Evolutionary conservation across 495 filamentous ascomycete species (phyloP).

Genomic region (Xylaria intraflava): DNA sequence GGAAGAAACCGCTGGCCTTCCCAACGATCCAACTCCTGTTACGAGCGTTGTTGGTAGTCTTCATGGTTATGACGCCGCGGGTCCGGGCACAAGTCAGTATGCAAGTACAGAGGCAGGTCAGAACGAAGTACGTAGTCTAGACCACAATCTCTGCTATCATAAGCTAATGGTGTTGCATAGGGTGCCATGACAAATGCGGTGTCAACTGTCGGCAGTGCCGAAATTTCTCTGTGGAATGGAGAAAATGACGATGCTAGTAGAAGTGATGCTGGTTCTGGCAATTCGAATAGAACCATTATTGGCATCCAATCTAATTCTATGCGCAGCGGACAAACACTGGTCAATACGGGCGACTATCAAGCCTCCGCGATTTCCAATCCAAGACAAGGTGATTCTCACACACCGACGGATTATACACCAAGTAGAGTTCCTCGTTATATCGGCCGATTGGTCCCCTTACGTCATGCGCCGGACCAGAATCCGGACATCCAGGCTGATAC

Average conservation of each 20-base stretch:
- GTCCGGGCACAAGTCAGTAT: no score
- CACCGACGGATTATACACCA: background rate
- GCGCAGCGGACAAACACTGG: background rate
- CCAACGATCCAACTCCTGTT: background rate
- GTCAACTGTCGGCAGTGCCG: background rate
- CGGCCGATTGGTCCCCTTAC: background rate
- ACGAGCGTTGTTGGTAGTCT: background rate
- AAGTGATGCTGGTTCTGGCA: background rate
- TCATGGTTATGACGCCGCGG: conserved; percentile 1
- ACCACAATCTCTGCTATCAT: background rate
- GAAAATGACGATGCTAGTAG: background rate
- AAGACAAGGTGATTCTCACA: background rate
- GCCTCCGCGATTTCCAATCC: background rate
- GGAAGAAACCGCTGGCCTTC: background rate
- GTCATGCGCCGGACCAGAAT: background rate
- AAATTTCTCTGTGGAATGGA: background rate
- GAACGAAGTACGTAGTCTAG: background rate
- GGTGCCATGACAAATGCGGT: background rate
- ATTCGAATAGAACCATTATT: background rate
- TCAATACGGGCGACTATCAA: background rate
- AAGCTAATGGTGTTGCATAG: conserved; percentile 2
- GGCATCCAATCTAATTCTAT: background rate
- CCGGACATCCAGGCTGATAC: background rate
- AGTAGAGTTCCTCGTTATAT: background rate
- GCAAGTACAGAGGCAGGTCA: no score